These are phyloP conservation scores for Chrysochromulina tobinii DNA, from an alignment of 78 protist genomes.

Conservation along the genomic window DNA sequence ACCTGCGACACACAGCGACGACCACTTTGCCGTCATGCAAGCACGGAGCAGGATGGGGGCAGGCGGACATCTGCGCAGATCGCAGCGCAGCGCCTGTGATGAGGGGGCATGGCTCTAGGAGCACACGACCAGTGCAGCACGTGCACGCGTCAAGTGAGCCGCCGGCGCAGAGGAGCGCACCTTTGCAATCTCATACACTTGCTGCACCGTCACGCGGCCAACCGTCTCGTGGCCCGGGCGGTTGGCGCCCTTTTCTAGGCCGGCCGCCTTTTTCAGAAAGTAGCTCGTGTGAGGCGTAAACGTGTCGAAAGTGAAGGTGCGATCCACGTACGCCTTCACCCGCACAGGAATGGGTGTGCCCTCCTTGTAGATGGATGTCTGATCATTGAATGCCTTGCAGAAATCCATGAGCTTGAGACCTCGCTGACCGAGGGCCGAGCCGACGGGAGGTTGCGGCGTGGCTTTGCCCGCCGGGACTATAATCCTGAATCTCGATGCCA, in stretches of 20 bases:
- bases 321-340: background rate
- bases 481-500: background rate
- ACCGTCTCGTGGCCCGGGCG: background rate
- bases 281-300: constrained; percentile 22
- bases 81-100: too few relatives aligned
- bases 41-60: too few relatives aligned
- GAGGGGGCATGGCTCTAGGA: too few relatives aligned
- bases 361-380: background rate
- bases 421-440: constrained; percentile 57
- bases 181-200: constrained; percentile 50
- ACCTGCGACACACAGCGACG: too few relatives aligned
- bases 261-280: constrained; percentile 40
- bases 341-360: background rate
- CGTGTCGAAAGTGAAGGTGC: background rate
- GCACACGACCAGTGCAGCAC: too few relatives aligned
- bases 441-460: constrained; percentile 58
- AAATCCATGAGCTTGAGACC: constrained; percentile 59
- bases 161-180: too few relatives aligned
- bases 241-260: constrained; percentile 3
- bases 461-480: constrained; percentile 51
- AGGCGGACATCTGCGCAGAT: too few relatives aligned
- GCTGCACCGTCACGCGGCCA: constrained; percentile 29
- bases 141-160: too few relatives aligned
- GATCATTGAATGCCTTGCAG: constrained; percentile 59
- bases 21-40: too few relatives aligned